phyloP scores from a whole-genome alignment of 2,329 filamentous ascomycete genomes.

The Colletotrichum brevisporum region DNA sequence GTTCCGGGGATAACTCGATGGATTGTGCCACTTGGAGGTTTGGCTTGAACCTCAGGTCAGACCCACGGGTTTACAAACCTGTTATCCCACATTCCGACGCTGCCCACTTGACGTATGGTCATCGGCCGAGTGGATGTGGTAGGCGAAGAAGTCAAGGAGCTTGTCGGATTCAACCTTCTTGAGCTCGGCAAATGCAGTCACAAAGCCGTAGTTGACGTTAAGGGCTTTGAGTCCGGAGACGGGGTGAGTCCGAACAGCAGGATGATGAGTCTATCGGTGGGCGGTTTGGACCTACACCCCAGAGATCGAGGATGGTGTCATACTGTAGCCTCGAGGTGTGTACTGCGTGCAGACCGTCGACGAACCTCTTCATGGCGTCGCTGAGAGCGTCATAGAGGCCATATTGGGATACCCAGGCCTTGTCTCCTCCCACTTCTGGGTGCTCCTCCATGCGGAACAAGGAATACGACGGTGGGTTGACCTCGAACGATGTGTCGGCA shows the following conservation, averaged over 20 bases:
- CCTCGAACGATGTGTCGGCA: constrained; percentile 65
- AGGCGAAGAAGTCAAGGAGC: constrained; percentile 60
- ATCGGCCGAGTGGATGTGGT: constrained; percentile 63
- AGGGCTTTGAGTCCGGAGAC: constrained; percentile 62
- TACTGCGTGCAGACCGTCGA: constrained; percentile 59
- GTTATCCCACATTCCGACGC: constrained; percentile 67
- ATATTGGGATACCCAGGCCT: constrained; percentile 62
- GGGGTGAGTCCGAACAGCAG: constrained; percentile 63
- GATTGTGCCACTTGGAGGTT: constrained; percentile 48
- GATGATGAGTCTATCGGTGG: constrained; percentile 64
- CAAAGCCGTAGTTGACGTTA: constrained; percentile 62
- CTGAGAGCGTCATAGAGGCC: constrained; percentile 62
- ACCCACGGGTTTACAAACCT: constrained; percentile 44
- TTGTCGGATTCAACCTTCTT: constrained; percentile 64
- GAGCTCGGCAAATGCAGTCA: constrained; percentile 63
- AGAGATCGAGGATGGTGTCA: constrained; percentile 62
- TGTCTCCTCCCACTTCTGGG: constrained; percentile 62
- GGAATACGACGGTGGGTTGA: constrained; percentile 65
- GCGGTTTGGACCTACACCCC: constrained; percentile 56
- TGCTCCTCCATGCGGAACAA: constrained; percentile 66
- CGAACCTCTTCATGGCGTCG: constrained; percentile 56
- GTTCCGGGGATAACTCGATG: constrained; percentile 59
- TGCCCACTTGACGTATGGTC: constrained; percentile 64
- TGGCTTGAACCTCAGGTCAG: constrained; percentile 1
- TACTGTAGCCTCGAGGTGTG: constrained; percentile 62